These are phyloP conservation scores for Hymenoscyphus occultus DNA, from an alignment of 2,329 filamentous ascomycete species.

Conservation along the genomic window DNA sequence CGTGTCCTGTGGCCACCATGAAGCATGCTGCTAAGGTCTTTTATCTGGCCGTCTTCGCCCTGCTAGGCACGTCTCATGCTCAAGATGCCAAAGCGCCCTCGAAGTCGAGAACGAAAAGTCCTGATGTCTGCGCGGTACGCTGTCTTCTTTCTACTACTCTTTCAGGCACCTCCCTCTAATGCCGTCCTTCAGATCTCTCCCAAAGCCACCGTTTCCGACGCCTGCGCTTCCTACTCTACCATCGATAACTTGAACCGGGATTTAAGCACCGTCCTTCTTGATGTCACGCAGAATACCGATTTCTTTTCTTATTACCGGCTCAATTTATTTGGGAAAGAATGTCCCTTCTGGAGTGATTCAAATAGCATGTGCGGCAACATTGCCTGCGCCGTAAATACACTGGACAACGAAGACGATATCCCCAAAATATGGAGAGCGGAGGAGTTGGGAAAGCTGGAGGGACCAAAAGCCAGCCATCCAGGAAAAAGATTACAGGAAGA, in stretches of 20 bases:
- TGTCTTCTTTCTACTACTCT: constrained; percentile 27
- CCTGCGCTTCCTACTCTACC: constrained; percentile 88
- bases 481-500: constrained; percentile 70
- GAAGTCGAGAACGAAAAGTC: constrained; percentile 38
- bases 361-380: constrained; percentile 96
- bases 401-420: constrained; percentile 94
- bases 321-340: constrained; percentile 90
- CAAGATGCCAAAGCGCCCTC: constrained; percentile 34
- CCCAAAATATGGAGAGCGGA: constrained; percentile 87
- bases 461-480: constrained; percentile 86
- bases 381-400: constrained; percentile 89
- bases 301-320: constrained; percentile 98
- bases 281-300: constrained; percentile 83
- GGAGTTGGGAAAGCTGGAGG: constrained; percentile 87
- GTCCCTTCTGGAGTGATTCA: constrained; percentile 94
- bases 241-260: constrained; percentile 80
- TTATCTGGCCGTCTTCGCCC: constrained; percentile 60
- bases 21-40: constrained; percentile 53
- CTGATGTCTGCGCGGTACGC: constrained; percentile 41
- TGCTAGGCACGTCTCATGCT: constrained; percentile 50
- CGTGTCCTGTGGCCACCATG: constrained; percentile 41
- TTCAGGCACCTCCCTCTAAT: constrained; percentile 35
- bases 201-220: constrained; percentile 84
- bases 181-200: constrained; percentile 69
- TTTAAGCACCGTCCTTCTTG: constrained; percentile 72